phyloP scores from a whole-genome alignment of 805 yeast species.

The Lachancea dasiensis region DNA sequence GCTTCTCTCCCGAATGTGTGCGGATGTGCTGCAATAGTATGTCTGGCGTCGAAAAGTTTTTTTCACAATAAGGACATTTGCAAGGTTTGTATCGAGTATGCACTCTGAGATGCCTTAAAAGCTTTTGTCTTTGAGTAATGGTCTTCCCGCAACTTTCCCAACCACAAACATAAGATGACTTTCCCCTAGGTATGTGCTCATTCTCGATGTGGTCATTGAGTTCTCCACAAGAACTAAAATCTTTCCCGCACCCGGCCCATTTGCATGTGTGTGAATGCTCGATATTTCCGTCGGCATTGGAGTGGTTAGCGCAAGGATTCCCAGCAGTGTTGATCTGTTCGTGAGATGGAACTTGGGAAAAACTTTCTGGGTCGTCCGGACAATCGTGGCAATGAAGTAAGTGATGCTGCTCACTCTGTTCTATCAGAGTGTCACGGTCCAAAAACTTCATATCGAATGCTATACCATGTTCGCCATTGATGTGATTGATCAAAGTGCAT shows the following conservation, averaged over 20 bases:
- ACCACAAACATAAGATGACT: constrained; percentile 58
- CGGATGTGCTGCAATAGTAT: constrained; percentile 78
- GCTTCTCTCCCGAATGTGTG: constrained; percentile 86
- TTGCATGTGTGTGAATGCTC: constrained; percentile 15
- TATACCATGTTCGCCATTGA: constrained; percentile 43
- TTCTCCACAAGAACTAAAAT: constrained; percentile 49
- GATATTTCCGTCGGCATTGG: neutral
- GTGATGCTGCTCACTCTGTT: constrained; percentile 16
- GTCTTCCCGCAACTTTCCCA: constrained; percentile 76
- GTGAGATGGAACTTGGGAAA: neutral
- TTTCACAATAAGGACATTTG: constrained; percentile 62
- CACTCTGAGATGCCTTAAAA: constrained; percentile 77
- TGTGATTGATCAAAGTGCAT: constrained; percentile 52
- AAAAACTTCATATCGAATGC: constrained; percentile 28
- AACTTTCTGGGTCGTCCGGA: no score
- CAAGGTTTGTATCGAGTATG: constrained; percentile 85
- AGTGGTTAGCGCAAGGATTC: no score
- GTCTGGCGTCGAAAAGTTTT: constrained; percentile 67
- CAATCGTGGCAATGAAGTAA: constrained; percentile 13
- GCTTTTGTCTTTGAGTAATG: constrained; percentile 80
- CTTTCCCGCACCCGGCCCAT: constrained; percentile 42
- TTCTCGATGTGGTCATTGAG: constrained; percentile 66
- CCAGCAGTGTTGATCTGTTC: neutral
- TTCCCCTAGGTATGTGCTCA: constrained; percentile 69
- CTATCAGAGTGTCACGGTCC: constrained; percentile 15